Base-by-base conservation (phyloP, 441 rosid species). In the Gossypium davidsonii region DNA sequence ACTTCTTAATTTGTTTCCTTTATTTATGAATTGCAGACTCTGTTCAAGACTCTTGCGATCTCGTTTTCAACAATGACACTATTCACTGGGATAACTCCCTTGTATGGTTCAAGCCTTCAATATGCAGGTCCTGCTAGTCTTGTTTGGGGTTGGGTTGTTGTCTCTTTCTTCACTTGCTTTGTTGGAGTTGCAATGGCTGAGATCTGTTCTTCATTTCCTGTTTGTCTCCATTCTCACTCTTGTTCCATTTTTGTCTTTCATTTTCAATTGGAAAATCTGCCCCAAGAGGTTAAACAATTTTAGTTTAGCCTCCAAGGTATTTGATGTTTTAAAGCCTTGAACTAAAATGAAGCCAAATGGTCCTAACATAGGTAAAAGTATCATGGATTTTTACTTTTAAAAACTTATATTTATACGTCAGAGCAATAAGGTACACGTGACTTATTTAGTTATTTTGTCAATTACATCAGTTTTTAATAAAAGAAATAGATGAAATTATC, bases 151-250 rank as follows among this genome's bases (percentile, higher is more conserved):
- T 88, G 92, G 92, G 78, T 85, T 10, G 85, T 88, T 9, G 90
- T 86, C 5, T 70, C 90, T 1, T 85, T 85, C 84, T 86, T 88
- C 87, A 86, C 92, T 39, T 85, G 87, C 84, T 88, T 86, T 78
- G 88, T 84, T 23, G 90, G 92, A 20, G 67, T 87, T 21, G 84
- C 92, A 18, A 88, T 88, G 90, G 85, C 92, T 59, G 90, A 87
- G 80, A 86, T 88, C 76, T 86, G 92, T 64, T 88, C 90, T 76
- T 88, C 92, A 74, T 88, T 86, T 60, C 90, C 89, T 6, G 93
- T 89, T 59, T 28, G 83, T 73, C 34, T 31, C 11, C 42, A 53
- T 37, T 57, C 53, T 18, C 26, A 14, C 63, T 34, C 39, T 28
- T 28, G 1, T 3, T 28, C n/a, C 56, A 26, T 26, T 12, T 10